A percentile compares a stretch with the other conserved stretches of the same genome.
Evolutionary conservation across 1,139 yeast genomes (phyloP).

Genomic region (Hansenula sp.): DNA sequence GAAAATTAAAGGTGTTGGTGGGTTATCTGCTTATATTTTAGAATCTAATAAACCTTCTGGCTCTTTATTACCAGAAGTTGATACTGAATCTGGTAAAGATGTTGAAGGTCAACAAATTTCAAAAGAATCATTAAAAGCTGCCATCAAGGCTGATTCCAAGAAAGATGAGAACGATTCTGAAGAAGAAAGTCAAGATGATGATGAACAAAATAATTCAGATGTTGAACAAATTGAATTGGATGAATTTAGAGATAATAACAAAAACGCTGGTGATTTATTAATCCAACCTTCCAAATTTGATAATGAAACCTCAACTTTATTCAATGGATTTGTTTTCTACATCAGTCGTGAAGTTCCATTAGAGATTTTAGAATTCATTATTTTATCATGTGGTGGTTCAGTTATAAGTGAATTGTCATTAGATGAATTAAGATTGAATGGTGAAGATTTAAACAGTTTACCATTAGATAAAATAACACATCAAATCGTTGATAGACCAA

Average conservation of each 20-base stretch:
- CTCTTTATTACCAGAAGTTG: constrained; percentile 48
- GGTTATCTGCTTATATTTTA: constrained; percentile 78
- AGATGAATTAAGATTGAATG: constrained; percentile 53
- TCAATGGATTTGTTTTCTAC: constrained; percentile 73
- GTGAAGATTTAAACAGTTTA: constrained; percentile 35
- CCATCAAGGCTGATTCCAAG: constrained; percentile 32
- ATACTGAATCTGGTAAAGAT: constrained; percentile 34
- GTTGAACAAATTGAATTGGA: constrained; percentile 57
- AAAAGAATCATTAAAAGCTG: constrained; percentile 28
- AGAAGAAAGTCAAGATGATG: constrained; percentile 36
- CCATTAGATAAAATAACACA: constrained; percentile 78
- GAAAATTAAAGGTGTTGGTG: constrained; percentile 65
- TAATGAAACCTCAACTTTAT: constrained; percentile 57
- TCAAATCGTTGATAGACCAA: constrained; percentile 92
- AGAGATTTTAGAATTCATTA: constrained; percentile 84
- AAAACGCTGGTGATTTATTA: constrained; percentile 70
- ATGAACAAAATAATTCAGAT: constrained; percentile 35
- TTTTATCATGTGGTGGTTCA: constrained; percentile 84
- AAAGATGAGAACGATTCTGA: constrained; percentile 36
- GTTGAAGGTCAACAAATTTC: constrained; percentile 32
- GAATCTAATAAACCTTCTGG: constrained; percentile 43
- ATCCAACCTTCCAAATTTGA: constrained; percentile 71
- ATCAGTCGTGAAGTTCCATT: constrained; percentile 96
- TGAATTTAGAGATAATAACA: constrained; percentile 58
- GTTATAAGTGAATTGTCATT: constrained; percentile 83